phyloP scores from a whole-genome alignment of 768 basidiomycete species.

The Boletus insuetus region DNA sequence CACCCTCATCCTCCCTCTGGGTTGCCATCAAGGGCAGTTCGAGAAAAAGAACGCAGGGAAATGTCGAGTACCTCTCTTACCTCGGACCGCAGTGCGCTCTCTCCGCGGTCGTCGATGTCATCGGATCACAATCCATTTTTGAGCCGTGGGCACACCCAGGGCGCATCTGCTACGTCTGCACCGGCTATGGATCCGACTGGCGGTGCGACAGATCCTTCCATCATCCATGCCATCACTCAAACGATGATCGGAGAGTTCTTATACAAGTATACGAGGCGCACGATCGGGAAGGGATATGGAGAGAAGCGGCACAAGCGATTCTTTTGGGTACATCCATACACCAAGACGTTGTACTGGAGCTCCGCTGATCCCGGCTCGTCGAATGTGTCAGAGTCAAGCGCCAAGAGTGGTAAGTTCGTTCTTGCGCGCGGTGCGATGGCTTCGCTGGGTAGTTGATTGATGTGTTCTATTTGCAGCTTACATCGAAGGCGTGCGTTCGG shows the following conservation, averaged over 20 bases:
- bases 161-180: conserved; percentile 44
- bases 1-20: conserved; percentile 40
- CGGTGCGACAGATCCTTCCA: conserved; percentile 75
- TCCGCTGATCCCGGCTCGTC: conserved; percentile 89
- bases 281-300: conserved; percentile 88
- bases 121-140: conserved; percentile 64
- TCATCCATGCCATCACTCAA: conserved; percentile 98
- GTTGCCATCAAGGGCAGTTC: conserved; percentile 48
- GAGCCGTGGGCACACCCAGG: conserved; percentile 36
- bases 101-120: conserved; percentile 79
- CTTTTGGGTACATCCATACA: conserved; percentile 99
- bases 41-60: conserved; percentile 53
- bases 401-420: conserved; percentile 85
- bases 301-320: conserved; percentile 90
- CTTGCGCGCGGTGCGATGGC: conserved; percentile 3
- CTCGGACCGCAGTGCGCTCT: conserved; percentile 65
- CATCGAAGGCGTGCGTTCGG: conserved; percentile 86
- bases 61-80: conserved; percentile 68
- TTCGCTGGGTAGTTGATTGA: conserved; percentile 6
- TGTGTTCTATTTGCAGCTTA: conserved; percentile 55
- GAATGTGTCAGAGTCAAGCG: conserved; percentile 85
- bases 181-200: conserved; percentile 28
- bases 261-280: conserved; percentile 92
- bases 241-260: conserved; percentile 99
- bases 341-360: conserved; percentile 97